phyloP scores from a whole-genome alignment of 2,329 filamentous ascomycete genomes.

The Penicillium corylophilum region DNA sequence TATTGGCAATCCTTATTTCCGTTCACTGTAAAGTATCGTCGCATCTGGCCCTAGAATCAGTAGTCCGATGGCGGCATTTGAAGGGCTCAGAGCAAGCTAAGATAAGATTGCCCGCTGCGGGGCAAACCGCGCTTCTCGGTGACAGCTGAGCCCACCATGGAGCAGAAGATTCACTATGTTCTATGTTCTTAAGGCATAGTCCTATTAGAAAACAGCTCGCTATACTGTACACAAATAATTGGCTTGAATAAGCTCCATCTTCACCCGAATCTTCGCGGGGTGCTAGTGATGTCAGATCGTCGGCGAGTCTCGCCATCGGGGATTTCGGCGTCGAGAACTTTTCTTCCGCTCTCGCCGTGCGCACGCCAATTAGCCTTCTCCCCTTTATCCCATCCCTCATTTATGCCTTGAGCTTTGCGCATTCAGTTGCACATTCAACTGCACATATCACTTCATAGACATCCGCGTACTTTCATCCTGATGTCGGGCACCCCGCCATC shows the following conservation, averaged over 20 bases:
- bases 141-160: not conserved
- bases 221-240: not conserved
- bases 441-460: not conserved
- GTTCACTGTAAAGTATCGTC: not conserved
- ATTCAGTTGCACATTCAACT: not conserved
- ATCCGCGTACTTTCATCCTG: conserved; percentile 4
- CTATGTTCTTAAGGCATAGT: not conserved
- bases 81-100: not conserved
- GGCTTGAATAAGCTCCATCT: not conserved
- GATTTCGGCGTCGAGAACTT: conserved; percentile 14
- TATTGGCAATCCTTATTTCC: not conserved
- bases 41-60: not conserved
- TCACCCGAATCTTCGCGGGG: not conserved
- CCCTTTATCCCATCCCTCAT: not conserved
- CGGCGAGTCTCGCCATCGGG: conserved; percentile 24
- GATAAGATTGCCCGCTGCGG: conserved; percentile 1
- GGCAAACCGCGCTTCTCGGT: not conserved
- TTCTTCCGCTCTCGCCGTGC: conserved; percentile 4
- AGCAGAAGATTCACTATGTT: not conserved
- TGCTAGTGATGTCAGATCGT: not conserved
- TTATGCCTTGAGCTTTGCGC: not conserved
- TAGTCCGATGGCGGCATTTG: not conserved
- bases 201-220: not conserved
- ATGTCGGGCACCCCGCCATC: conserved; percentile 26
- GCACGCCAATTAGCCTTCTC: not conserved